Conservation (phyloP, 169 alveolate species). For the Plasmodium fragile region DNA sequence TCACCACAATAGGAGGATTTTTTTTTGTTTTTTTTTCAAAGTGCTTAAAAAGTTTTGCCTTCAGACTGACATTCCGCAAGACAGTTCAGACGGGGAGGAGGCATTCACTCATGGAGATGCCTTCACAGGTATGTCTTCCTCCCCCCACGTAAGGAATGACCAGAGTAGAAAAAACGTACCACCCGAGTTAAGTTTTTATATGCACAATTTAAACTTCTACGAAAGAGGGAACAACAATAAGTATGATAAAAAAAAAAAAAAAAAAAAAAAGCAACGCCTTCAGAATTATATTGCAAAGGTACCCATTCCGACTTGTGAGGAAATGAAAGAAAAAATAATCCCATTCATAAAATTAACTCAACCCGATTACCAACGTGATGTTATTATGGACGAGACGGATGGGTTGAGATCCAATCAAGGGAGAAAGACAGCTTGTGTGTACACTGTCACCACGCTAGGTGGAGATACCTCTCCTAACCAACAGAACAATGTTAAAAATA, state of each 20-base stretch:
- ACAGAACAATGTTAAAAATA: background rate
- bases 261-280: conserved; percentile 24
- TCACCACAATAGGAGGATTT: background rate
- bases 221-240: conserved; percentile 50
- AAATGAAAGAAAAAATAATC: conserved; percentile 11
- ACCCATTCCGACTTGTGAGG: conserved; percentile 23
- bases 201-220: conserved; percentile 46
- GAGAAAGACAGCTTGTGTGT: background rate
- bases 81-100: background rate
- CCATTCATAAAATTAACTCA: background rate
- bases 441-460: background rate
- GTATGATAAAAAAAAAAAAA: conserved; percentile 30
- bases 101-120: background rate
- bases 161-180: background rate
- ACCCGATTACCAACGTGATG: background rate
- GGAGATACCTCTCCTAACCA: background rate
- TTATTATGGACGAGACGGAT: background rate
- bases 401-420: background rate
- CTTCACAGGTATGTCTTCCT: background rate
- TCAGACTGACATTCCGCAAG: background rate
- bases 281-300: conserved; percentile 9
- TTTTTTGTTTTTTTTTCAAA: conserved; percentile 2
- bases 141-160: background rate
- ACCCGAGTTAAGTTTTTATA: background rate
- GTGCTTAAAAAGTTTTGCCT: background rate